Percentiles rank a stretch among this genome's conserved stretches.
phyloP scores from a whole-genome alignment of 2,329 filamentous ascomycete genomes.

The Cercospora canescens region DNA sequence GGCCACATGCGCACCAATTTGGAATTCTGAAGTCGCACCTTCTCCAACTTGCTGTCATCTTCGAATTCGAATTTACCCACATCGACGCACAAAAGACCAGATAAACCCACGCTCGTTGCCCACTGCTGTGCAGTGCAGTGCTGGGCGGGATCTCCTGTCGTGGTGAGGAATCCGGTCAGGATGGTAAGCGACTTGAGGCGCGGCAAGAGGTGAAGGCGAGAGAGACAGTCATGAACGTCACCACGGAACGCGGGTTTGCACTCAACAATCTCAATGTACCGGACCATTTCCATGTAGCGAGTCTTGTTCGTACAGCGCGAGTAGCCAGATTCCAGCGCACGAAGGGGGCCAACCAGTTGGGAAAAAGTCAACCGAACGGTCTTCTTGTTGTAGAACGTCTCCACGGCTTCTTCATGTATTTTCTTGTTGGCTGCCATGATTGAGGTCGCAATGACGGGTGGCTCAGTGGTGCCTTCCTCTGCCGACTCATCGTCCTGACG shows the following conservation, averaged over 20 bases:
- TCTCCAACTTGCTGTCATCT: neutral
- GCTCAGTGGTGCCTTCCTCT: neutral
- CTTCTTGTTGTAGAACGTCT: constrained; percentile 16
- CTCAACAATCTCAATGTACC: constrained; percentile 6
- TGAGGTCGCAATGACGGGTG: neutral
- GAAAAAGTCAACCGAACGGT: constrained; percentile 5
- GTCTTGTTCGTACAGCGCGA: neutral
- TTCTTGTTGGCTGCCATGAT: constrained; percentile 17
- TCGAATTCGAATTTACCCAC: constrained; percentile 2
- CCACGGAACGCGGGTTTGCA: neutral
- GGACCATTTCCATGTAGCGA: neutral
- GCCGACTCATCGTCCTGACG: neutral
- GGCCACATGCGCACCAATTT: constrained; percentile 17
- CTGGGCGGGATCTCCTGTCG: neutral
- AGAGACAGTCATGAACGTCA: neutral
- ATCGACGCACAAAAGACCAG: neutral
- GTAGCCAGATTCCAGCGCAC: neutral
- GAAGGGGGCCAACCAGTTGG: neutral
- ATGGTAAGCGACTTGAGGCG: constrained; percentile 5
- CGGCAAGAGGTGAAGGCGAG: neutral
- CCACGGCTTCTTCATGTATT: constrained; percentile 12
- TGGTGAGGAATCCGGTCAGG: constrained; percentile 6
- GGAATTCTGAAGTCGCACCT: constrained; percentile 7
- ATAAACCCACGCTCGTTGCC: neutral
- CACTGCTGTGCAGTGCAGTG: neutral